Evolutionary conservation across 139 green algal species (phyloP).

Genomic region (Closterium sp.): DNA sequence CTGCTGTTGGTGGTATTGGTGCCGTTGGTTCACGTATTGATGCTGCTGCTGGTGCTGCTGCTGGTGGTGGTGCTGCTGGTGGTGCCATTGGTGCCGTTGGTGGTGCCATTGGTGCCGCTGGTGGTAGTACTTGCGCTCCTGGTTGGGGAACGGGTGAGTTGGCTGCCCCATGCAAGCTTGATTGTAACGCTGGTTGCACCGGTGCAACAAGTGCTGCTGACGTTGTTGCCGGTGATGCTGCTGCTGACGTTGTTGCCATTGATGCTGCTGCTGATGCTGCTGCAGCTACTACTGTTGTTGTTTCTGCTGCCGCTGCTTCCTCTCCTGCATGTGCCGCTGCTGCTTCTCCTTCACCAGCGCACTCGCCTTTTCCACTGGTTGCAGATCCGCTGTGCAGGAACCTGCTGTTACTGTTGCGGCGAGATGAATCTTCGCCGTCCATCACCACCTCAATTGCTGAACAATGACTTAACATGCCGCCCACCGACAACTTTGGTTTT

Average conservation of each 20-base stretch:
- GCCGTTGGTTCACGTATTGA: no score
- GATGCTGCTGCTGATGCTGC: neutral
- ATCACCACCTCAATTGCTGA: neutral
- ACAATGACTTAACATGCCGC: neutral
- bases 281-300: neutral
- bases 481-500: neutral
- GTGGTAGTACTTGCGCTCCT: no score
- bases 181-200: no score
- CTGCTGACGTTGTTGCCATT: neutral
- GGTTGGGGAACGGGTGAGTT: no score
- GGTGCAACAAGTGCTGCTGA: no score
- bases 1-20: no score
- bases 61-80: neutral
- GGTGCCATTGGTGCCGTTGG: no score
- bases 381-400: neutral
- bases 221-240: no score
- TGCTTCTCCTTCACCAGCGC: neutral
- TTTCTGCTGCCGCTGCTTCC: neutral
- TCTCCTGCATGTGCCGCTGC: neutral
- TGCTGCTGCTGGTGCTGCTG: neutral
- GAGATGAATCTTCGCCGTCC: neutral
- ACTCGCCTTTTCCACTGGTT: neutral
- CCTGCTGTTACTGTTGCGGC: neutral
- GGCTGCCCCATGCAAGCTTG: no score
- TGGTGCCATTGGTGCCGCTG: neutral